Percentiles rank a stretch among this genome's conserved stretches.
Evolutionary conservation across 441 rosid genomes (phyloP).

Genomic region (Gossypium davidsonii): DNA sequence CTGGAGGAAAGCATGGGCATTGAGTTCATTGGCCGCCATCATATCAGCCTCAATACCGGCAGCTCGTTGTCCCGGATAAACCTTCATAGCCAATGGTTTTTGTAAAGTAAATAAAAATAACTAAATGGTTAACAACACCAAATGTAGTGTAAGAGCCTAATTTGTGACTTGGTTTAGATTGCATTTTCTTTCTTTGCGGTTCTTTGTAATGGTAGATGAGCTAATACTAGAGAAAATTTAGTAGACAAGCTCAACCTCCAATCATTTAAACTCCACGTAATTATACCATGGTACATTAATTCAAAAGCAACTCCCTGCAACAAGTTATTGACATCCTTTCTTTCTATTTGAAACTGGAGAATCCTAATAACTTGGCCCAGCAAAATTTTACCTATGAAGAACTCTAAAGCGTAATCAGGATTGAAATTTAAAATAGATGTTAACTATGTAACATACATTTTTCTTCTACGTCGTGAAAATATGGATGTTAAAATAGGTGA

Average conservation of each 20-base stretch:
- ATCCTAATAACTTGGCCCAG: not conserved
- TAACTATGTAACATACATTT: not conserved
- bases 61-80: constrained; percentile 82
- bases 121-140: not conserved
- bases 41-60: constrained; percentile 82
- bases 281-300: not conserved
- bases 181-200: too few relatives aligned
- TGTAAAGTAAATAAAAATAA: constrained; percentile 6
- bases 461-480: not conserved
- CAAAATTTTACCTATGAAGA: not conserved
- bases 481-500: not conserved
- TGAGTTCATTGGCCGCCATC: constrained; percentile 97
- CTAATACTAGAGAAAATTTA: not conserved
- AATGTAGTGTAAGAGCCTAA: not conserved
- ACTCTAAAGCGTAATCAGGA: not conserved
- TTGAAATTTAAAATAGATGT: not conserved
- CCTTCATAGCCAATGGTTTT: constrained; percentile 41
- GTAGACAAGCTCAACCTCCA: not conserved
- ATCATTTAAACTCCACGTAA: not conserved
- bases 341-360: not conserved
- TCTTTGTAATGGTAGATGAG: too few relatives aligned
- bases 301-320: not conserved
- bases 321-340: not conserved
- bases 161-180: not conserved
- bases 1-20: constrained; percentile 83